A percentile compares a stretch with the other conserved stretches of the same genome.
Conservation (phyloP, 805 yeast genomes). For the Debaryomyces maramus region DNA sequence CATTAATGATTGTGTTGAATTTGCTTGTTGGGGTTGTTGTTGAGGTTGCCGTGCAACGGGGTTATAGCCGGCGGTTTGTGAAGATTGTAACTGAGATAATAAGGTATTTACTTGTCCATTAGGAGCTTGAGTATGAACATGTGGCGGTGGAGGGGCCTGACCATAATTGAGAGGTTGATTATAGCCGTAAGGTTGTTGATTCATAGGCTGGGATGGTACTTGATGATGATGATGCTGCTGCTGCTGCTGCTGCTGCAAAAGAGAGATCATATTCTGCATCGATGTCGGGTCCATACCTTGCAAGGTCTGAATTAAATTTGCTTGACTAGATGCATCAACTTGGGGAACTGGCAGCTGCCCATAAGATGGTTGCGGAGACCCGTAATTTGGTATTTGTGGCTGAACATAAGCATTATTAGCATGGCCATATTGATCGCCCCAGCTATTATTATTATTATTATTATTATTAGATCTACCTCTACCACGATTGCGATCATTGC, state of each 20-base stretch:
- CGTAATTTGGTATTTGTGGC: conserved; percentile 14
- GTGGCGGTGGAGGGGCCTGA: conserved; percentile 13
- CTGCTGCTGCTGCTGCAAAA: conserved; percentile 29
- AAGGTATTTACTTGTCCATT: conserved; percentile 26
- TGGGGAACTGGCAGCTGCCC: neutral
- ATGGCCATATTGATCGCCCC: neutral
- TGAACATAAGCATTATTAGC: conserved; percentile 9
- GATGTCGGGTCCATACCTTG: conserved; percentile 33
- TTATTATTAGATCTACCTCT: conserved; percentile 2
- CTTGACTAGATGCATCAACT: conserved; percentile 4
- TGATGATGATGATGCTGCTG: conserved; percentile 19
- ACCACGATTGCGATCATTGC: conserved; percentile 10
- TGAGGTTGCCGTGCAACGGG: conserved; percentile 10
- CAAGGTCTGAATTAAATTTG: conserved; percentile 14
- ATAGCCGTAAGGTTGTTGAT: conserved; percentile 11
- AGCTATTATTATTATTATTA: neutral
- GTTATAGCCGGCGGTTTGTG: conserved; percentile 7
- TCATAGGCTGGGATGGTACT: conserved; percentile 9
- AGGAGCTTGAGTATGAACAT: conserved; percentile 12
- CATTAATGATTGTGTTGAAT: conserved; percentile 28
- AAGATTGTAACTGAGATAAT: conserved; percentile 26
- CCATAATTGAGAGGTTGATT: conserved; percentile 14
- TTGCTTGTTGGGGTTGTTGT: conserved; percentile 11
- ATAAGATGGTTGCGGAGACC: conserved; percentile 10
- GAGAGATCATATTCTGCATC: conserved; percentile 31